A percentile compares a stretch with the other conserved stretches of the same genome.
Evolutionary conservation across 2,329 filamentous ascomycete species (phyloP).

Genomic region (Diaporthe sp.): DNA sequence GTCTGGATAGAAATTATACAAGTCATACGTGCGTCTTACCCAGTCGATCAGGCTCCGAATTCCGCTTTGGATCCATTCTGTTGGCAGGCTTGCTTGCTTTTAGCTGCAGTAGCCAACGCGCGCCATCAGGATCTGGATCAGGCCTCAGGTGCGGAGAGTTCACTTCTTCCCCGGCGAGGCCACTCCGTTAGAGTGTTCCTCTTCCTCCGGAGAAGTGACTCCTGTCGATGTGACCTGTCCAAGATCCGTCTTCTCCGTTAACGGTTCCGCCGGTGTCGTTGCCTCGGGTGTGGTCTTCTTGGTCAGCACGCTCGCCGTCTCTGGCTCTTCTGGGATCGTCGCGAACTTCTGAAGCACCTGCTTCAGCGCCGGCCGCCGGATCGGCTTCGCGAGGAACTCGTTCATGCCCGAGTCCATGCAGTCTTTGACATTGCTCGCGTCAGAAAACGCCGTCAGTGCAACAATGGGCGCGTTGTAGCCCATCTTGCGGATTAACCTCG

Average conservation of each 20-base stretch:
- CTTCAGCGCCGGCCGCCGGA: slow-evolving; percentile 86
- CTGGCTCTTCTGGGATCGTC: slow-evolving; percentile 81
- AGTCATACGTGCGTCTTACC: neutral
- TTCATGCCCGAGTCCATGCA: slow-evolving; percentile 93
- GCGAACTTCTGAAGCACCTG: slow-evolving; percentile 87
- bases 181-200: slow-evolving; percentile 30
- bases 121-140: neutral
- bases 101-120: neutral
- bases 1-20: slow-evolving; percentile 16
- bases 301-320: slow-evolving; percentile 52
- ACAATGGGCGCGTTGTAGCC: slow-evolving; percentile 92
- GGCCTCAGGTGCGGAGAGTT: neutral
- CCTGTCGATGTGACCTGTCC: slow-evolving; percentile 27
- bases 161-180: slow-evolving; percentile 31
- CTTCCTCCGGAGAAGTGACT: slow-evolving; percentile 7
- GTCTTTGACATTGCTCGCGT: slow-evolving; percentile 89
- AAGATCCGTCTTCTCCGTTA: slow-evolving; percentile 14
- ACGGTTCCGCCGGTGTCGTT: slow-evolving; percentile 36
- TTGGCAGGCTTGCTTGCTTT: too few species aligned
- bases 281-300: slow-evolving; percentile 49
- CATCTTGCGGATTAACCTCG: slow-evolving; percentile 84
- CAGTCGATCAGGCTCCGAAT: neutral
- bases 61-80: neutral
- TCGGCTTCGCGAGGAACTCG: slow-evolving; percentile 83
- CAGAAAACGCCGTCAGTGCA: slow-evolving; percentile 88